Evolutionary conservation across 495 filamentous ascomycete genomes (phyloP).

Genomic region (Schizothecium vesticola): DNA sequence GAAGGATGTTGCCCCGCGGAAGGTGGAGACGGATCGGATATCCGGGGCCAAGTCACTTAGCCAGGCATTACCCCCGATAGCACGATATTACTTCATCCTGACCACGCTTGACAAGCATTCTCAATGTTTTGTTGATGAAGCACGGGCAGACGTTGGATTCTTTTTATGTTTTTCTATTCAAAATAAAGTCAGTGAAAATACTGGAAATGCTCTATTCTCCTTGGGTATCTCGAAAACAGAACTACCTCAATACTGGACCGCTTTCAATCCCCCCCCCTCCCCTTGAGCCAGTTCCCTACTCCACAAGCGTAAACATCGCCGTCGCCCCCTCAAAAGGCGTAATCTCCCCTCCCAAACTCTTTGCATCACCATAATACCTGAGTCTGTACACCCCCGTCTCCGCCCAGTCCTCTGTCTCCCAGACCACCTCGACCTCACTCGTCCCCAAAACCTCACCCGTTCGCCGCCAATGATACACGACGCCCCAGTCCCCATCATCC

Average conservation of each 20-base stretch:
- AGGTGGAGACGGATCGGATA: background rate
- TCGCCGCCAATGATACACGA: slow-evolving; percentile 77
- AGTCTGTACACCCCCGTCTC: slow-evolving; percentile 61
- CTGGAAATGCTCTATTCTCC: background rate
- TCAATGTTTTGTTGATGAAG: background rate
- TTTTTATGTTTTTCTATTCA: background rate
- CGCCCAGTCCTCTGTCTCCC: slow-evolving; percentile 64
- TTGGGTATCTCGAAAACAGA: slow-evolving; percentile 1
- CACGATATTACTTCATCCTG: background rate
- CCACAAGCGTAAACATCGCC: slow-evolving; percentile 51
- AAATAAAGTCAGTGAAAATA: background rate
- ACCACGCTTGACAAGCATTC: background rate
- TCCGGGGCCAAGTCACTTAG: slow-evolving; percentile 5
- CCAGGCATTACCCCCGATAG: slow-evolving; percentile 4
- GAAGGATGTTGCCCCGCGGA: slow-evolving; percentile 8
- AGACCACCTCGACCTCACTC: slow-evolving; percentile 73
- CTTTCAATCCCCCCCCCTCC: background rate
- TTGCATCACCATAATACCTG: slow-evolving; percentile 81
- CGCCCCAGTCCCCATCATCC: slow-evolving; percentile 71
- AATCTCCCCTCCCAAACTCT: slow-evolving; percentile 60
- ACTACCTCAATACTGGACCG: background rate
- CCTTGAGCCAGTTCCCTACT: slow-evolving; percentile 4
- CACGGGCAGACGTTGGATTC: too few species aligned
- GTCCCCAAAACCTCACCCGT: slow-evolving; percentile 65
- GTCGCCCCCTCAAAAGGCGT: slow-evolving; percentile 72